A percentile compares a stretch with the other conserved stretches of the same genome.
Evolutionary conservation across 2,329 filamentous ascomycete genomes (phyloP).

Genomic region (Calonectria leucothoes): DNA sequence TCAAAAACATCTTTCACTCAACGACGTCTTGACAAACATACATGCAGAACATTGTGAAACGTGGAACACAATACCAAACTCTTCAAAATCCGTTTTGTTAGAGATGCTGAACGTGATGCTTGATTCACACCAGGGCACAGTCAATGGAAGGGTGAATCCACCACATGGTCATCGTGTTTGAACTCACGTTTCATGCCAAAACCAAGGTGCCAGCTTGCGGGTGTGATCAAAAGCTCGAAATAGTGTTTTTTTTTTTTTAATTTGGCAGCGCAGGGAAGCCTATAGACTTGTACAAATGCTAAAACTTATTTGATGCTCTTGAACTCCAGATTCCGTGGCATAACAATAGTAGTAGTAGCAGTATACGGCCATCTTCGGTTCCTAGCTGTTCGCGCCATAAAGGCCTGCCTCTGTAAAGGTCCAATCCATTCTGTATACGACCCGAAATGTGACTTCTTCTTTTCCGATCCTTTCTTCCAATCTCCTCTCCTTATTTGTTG

Average conservation of each 20-base stretch:
- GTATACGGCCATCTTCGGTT: slow-evolving; percentile 5
- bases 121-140: neutral
- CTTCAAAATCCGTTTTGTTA: no score
- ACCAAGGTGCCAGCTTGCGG: neutral
- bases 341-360: neutral
- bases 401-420: neutral
- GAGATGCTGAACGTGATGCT: no score
- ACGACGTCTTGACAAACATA: neutral
- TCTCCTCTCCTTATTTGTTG: slow-evolving; percentile 8
- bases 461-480: neutral
- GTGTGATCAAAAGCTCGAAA: neutral
- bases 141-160: neutral
- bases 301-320: neutral
- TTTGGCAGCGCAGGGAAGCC: neutral
- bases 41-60: neutral
- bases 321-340: neutral
- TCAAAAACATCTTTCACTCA: no score
- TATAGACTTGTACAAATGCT: neutral
- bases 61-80: neutral
- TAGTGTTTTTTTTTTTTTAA: neutral
- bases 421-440: slow-evolving; percentile 17
- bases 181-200: neutral
- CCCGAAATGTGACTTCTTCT: slow-evolving; percentile 20
- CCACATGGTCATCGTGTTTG: neutral
- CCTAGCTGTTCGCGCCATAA: neutral